phyloP scores from a whole-genome alignment of 768 basidiomycete genomes.

The Lepiota venenata region DNA sequence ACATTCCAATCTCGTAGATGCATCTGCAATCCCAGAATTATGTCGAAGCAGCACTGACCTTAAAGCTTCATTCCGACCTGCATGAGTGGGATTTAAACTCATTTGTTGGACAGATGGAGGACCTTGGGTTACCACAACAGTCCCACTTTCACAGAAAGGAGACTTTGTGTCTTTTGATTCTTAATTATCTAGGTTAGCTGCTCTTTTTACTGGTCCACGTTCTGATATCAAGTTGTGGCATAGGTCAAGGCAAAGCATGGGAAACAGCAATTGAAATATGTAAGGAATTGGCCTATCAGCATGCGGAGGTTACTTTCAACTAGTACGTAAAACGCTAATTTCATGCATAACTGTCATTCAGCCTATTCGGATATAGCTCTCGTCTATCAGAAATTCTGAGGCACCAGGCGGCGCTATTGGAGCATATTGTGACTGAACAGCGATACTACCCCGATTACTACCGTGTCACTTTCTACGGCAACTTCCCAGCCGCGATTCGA shows the following conservation, averaged over 20 bases:
- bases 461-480: slow-evolving; percentile 90
- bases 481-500: slow-evolving; percentile 80
- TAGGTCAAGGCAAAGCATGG: slow-evolving; percentile 97
- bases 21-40: slow-evolving; percentile 88
- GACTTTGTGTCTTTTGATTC: slow-evolving; percentile 82
- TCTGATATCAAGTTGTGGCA: background rate
- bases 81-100: slow-evolving; percentile 86
- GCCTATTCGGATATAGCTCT: slow-evolving; percentile 38
- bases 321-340: slow-evolving; percentile 50
- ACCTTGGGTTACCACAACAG: slow-evolving; percentile 86
- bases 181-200: slow-evolving; percentile 84
- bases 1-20: slow-evolving; percentile 46
- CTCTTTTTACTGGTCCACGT: background rate
- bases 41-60: slow-evolving; percentile 88
- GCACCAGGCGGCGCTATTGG: slow-evolving; percentile 84
- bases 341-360: slow-evolving; percentile 7
- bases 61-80: slow-evolving; percentile 91
- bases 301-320: slow-evolving; percentile 87
- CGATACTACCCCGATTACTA: slow-evolving; percentile 93
- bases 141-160: slow-evolving; percentile 95
- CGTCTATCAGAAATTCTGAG: slow-evolving; percentile 82
- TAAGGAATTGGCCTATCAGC: slow-evolving; percentile 87
- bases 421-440: slow-evolving; percentile 80
- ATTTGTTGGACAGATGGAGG: slow-evolving; percentile 86
- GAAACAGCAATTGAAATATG: slow-evolving; percentile 92